Evolutionary conservation across 176 grass and related monocot genomes (phyloP).

Genomic region (Aegilops bicornis): DNA sequence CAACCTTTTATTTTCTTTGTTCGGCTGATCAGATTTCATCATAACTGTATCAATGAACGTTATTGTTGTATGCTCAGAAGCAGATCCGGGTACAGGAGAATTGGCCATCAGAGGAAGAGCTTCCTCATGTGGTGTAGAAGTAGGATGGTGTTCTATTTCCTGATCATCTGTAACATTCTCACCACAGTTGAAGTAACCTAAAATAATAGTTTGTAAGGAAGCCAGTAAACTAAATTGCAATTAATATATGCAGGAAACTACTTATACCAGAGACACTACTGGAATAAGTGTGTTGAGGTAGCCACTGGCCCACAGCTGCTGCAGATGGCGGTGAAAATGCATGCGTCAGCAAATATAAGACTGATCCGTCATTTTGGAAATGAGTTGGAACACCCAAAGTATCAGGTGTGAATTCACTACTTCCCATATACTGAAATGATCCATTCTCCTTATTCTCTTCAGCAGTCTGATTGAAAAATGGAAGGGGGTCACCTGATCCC

Average conservation of each 20-base stretch:
- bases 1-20: slow-evolving; percentile 32
- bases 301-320: slow-evolving; percentile 63
- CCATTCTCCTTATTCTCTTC: slow-evolving; percentile 42
- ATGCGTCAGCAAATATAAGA: slow-evolving; percentile 71
- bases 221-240: not conserved
- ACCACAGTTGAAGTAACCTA: slow-evolving; percentile 25
- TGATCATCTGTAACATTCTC: slow-evolving; percentile 28
- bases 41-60: slow-evolving; percentile 14
- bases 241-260: slow-evolving; percentile 3
- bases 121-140: slow-evolving; percentile 23
- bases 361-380: slow-evolving; percentile 88
- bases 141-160: slow-evolving; percentile 14
- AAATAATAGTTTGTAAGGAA: slow-evolving; percentile 5
- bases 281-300: slow-evolving; percentile 38
- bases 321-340: slow-evolving; percentile 71
- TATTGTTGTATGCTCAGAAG: slow-evolving; percentile 14
- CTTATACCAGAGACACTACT: slow-evolving; percentile 31
- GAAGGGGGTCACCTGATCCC: slow-evolving; percentile 45
- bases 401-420: slow-evolving; percentile 34
- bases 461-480: slow-evolving; percentile 60
- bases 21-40: slow-evolving; percentile 20
- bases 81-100: slow-evolving; percentile 40
- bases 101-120: slow-evolving; percentile 22
- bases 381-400: slow-evolving; percentile 78
- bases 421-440: slow-evolving; percentile 36